Evolutionary conservation across 768 basidiomycete species (phyloP), one percentile per base, ranked within the genome.

Genomic region (Favolaschia claudopus): DNA sequence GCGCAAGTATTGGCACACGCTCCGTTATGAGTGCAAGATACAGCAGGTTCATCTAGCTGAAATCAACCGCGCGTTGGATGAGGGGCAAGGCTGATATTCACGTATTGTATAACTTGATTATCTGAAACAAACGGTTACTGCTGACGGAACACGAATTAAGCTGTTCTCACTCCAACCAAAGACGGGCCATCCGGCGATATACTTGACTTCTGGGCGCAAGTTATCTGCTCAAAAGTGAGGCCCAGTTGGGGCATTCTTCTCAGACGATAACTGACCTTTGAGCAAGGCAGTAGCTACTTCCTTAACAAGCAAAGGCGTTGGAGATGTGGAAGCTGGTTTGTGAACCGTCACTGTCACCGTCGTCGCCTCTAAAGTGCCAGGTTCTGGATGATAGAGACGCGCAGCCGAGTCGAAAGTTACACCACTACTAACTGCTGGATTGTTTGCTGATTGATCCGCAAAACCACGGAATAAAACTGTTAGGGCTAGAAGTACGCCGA

Each of bases 71-170:
- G 4, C 5, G 8, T 7, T 32, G 5, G 19, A 19, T 32, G 12
- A 9, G 24, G 10, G 6, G 9, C 27, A 10, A 17, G 25, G 15
- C 10, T 17, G 31, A 47, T 12, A 24, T 32, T 5, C n/a, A 47
- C 45, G 38, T 29, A 39, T 51, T 51, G 17, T 20, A 51, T 51
- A 19, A 51, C 50, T 40, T 51, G 50, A 31, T 51, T 51, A 15
- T 39, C 50, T 51, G 31, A 6, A 12, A 28, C n/a, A n/a, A n/a
- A n/a, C n/a, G n/a, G n/a, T n/a, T n/a, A 24, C 6, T 44, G 20
- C 17, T 25, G 15, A 8, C 7, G 36, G 10, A 24, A 15, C 20
- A 7, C 10, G 24, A 24, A 22, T 9, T 12, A 19, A n/a, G 28
- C 17, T 39, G n/a, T 4, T 39, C 38, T 25, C 17, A 51, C 50